A percentile compares a stretch with the other conserved stretches of the same genome.
Conservation (phyloP, 306 rosid genomes). For the Psophocarpus tetragonolobus region DNA sequence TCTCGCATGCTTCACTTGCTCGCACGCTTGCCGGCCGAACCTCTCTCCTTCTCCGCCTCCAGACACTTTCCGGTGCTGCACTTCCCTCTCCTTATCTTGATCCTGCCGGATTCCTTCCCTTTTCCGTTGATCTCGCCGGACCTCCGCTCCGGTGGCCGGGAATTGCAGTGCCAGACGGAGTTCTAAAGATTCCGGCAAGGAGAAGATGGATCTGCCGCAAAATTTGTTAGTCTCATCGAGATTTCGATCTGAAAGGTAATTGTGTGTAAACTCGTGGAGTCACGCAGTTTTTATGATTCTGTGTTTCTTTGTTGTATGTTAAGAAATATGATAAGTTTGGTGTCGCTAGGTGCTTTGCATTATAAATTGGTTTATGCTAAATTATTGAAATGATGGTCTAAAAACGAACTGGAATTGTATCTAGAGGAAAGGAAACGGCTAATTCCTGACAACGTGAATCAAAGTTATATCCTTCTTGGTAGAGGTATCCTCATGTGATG, state of each 20-base stretch:
- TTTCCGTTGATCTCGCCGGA: not conserved
- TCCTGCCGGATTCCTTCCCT: not conserved
- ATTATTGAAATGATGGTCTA: not conserved
- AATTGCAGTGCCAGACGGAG: conserved; percentile 19
- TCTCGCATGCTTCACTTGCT: conserved; percentile 68
- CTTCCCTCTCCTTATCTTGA: not conserved
- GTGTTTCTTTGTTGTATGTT: not conserved
- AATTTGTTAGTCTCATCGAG: conserved; percentile 1
- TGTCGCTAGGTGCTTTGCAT: conserved; percentile 16
- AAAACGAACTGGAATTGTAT: not conserved
- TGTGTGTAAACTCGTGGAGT: not conserved
- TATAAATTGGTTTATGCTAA: not conserved
- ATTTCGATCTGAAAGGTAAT: conserved; percentile 27
- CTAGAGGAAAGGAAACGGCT: too few species aligned
- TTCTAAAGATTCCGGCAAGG: conserved; percentile 17
- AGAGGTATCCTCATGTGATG: not conserved
- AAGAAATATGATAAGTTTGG: not conserved
- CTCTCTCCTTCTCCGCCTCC: conserved; percentile 36
- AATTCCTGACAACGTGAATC: not conserved
- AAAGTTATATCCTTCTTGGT: not conserved
- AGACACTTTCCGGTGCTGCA: conserved; percentile 16
- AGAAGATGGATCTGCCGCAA: conserved; percentile 33
- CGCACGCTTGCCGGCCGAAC: conserved; percentile 60
- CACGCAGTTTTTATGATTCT: not conserved
- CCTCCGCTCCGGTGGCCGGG: conserved; percentile 53